Percentiles rank a stretch among this genome's conserved stretches.
phyloP scores from a whole-genome alignment of 2,329 filamentous ascomycete genomes.

The Colletotrichum falcatum region DNA sequence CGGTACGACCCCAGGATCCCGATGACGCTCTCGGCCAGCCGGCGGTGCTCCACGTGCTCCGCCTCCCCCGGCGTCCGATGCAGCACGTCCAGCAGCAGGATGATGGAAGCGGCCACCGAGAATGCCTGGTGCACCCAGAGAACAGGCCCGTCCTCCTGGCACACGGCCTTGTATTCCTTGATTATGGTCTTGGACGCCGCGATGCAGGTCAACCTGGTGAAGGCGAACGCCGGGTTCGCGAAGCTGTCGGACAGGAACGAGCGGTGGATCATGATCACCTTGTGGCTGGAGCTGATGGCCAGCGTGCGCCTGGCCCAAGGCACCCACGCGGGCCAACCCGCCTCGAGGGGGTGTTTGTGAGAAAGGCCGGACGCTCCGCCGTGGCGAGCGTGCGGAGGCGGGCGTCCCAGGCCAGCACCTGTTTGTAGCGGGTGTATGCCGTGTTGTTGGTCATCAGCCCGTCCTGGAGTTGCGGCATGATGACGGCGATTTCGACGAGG shows the following conservation, averaged over 20 bases:
- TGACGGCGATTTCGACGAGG: slow-evolving; percentile 48
- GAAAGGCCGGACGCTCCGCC: slow-evolving; percentile 46
- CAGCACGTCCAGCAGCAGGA: slow-evolving; percentile 48
- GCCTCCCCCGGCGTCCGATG: slow-evolving; percentile 44
- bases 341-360: slow-evolving; percentile 47
- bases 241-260: slow-evolving; percentile 51
- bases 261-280: slow-evolving; percentile 57
- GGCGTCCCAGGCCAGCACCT: slow-evolving; percentile 50
- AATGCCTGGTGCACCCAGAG: slow-evolving; percentile 49
- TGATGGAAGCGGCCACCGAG: slow-evolving; percentile 47
- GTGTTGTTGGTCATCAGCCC: slow-evolving; percentile 50
- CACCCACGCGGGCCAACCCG: slow-evolving; percentile 49
- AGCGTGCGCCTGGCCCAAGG: slow-evolving; percentile 51
- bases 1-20: slow-evolving; percentile 48
- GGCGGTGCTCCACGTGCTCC: slow-evolving; percentile 48
- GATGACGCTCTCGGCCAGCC: slow-evolving; percentile 50
- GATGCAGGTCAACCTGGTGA: slow-evolving; percentile 52
- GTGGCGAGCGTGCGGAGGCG: slow-evolving; percentile 51
- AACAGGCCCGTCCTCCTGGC: slow-evolving; percentile 43
- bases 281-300: slow-evolving; percentile 53
- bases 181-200: slow-evolving; percentile 55
- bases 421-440: slow-evolving; percentile 51
- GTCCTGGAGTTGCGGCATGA: slow-evolving; percentile 51
- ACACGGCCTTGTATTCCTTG: slow-evolving; percentile 45
- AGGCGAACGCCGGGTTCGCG: slow-evolving; percentile 49